phyloP scores from a whole-genome alignment of 73 alveolate genomes.

The Tetrahymena thermophila region DNA sequence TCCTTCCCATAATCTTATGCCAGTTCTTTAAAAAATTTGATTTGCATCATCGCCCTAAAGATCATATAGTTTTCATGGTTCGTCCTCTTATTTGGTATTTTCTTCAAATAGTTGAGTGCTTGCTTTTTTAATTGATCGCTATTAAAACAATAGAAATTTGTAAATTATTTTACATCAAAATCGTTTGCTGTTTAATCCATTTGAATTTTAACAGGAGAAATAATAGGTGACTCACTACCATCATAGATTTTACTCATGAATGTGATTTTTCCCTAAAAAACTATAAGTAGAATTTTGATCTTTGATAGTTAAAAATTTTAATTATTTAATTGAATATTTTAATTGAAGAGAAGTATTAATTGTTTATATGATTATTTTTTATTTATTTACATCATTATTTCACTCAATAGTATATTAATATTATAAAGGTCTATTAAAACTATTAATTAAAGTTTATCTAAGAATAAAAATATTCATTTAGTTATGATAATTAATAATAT shows the following conservation, averaged over 20 bases:
- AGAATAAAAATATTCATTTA: too few species aligned
- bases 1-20: not conserved
- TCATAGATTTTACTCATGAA: not conserved
- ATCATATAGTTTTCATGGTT: not conserved
- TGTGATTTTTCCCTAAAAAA: not conserved
- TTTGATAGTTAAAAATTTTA: not conserved
- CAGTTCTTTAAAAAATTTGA: not conserved
- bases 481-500: too few species aligned
- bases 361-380: too few species aligned
- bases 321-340: too few species aligned
- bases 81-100: not conserved
- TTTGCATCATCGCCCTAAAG: not conserved
- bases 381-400: not conserved
- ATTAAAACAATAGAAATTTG: not conserved
- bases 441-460: too few species aligned
- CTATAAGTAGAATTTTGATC: not conserved
- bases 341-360: too few species aligned
- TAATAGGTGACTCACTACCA: not conserved
- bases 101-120: not conserved
- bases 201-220: not conserved
- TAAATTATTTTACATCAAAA: not conserved
- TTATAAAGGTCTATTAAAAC: too few species aligned
- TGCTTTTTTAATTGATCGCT: not conserved
- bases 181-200: not conserved
- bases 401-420: not conserved